Conservation (phyloP, 1,139 yeast genomes). For the Protomyces macrosporus region DNA sequence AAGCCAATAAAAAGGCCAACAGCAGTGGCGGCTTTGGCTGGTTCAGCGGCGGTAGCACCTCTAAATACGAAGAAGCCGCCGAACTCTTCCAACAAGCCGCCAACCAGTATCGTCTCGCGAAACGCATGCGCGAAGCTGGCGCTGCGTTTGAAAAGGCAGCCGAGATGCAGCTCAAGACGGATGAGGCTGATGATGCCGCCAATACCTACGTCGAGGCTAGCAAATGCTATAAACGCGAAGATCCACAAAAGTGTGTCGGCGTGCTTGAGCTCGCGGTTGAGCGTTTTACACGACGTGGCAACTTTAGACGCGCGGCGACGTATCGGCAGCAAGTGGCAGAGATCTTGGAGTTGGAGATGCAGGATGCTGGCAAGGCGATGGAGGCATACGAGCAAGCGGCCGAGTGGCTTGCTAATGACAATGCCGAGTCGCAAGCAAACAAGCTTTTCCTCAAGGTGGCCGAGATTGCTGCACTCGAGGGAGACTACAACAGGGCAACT, state of each 20-base stretch:
- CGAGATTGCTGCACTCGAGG: slow-evolving; percentile 73
- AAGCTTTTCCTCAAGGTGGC: slow-evolving; percentile 88
- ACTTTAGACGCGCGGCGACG: slow-evolving; percentile 92
- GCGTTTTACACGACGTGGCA: slow-evolving; percentile 82
- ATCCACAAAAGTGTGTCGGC: slow-evolving; percentile 47
- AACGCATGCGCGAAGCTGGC: slow-evolving; percentile 68
- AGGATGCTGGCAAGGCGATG: slow-evolving; percentile 64
- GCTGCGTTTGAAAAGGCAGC: slow-evolving; percentile 82
- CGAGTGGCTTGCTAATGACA: slow-evolving; percentile 91
- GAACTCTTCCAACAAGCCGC: slow-evolving; percentile 90
- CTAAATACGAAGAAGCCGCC: slow-evolving; percentile 81
- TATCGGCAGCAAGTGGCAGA: slow-evolving; percentile 87
- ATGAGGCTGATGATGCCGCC: slow-evolving; percentile 84
- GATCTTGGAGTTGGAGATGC: slow-evolving; percentile 67
- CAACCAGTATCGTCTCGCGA: slow-evolving; percentile 70
- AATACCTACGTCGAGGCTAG: slow-evolving; percentile 86
- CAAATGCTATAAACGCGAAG: slow-evolving; percentile 71
- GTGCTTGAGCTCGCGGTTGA: slow-evolving; percentile 72
- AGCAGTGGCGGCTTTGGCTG: slow-evolving; percentile 69
- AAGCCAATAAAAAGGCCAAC: slow-evolving; percentile 66
- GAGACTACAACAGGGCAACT: slow-evolving; percentile 44
- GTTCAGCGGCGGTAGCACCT: slow-evolving; percentile 64
- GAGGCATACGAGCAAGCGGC: slow-evolving; percentile 87
- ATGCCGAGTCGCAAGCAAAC: slow-evolving; percentile 84
- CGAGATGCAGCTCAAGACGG: slow-evolving; percentile 65